phyloP scores from a whole-genome alignment of 2,329 filamentous ascomycete species.

The Cadophora malorum region DNA sequence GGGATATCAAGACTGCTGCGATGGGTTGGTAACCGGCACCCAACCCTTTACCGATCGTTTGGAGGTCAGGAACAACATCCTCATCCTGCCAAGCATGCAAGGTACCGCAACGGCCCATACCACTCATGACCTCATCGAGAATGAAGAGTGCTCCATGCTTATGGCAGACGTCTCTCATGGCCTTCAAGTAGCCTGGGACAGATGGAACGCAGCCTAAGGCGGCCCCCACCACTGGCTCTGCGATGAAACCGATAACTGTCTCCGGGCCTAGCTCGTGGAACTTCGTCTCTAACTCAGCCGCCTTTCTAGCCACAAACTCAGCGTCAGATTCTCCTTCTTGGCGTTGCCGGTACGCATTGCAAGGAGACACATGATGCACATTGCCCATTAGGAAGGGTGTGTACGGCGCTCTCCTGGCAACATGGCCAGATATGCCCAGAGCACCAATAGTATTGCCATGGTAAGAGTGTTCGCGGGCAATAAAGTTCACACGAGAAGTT shows the following conservation, averaged over 20 bases:
- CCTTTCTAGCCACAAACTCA: slow-evolving; percentile 63
- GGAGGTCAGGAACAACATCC: slow-evolving; percentile 64
- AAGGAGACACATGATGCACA: slow-evolving; percentile 64
- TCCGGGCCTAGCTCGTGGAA: slow-evolving; percentile 66
- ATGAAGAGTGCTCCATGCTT: slow-evolving; percentile 77
- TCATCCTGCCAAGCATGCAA: slow-evolving; percentile 63
- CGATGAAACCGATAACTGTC: slow-evolving; percentile 70
- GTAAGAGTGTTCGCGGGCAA: slow-evolving; percentile 69
- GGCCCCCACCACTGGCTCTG: slow-evolving; percentile 72
- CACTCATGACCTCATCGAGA: slow-evolving; percentile 75
- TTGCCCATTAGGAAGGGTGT: slow-evolving; percentile 60
- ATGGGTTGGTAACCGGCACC: slow-evolving; percentile 68
- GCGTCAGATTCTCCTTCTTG: slow-evolving; percentile 55
- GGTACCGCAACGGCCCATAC: slow-evolving; percentile 58
- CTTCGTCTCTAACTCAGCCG: slow-evolving; percentile 65
- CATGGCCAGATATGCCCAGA: slow-evolving; percentile 64
- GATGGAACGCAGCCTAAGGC: slow-evolving; percentile 73
- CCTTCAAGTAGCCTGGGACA: slow-evolving; percentile 71
- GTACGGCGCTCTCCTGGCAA: slow-evolving; percentile 63
- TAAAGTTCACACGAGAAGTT: slow-evolving; percentile 62
- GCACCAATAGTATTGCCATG: slow-evolving; percentile 74
- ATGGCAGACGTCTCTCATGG: slow-evolving; percentile 71
- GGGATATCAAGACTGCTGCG: slow-evolving; percentile 63
- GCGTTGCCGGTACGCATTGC: slow-evolving; percentile 67
- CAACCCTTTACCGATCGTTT: slow-evolving; percentile 71